Conservation (phyloP, 2,329 filamentous ascomycete genomes). For the Colletotrichum cordylinicola region DNA sequence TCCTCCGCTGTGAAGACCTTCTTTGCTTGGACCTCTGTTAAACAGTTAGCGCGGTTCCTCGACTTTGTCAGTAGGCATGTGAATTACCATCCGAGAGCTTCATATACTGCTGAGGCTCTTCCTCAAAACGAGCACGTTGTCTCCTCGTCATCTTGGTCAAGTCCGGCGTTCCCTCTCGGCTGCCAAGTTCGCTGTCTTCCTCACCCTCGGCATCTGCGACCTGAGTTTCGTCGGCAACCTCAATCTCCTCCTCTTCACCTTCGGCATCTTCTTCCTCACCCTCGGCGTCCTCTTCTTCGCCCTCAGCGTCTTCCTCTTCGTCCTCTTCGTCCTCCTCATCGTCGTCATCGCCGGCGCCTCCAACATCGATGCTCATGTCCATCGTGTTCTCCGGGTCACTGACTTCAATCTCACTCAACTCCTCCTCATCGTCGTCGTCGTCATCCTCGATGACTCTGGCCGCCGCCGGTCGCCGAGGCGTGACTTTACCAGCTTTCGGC, state of each 20-base stretch:
- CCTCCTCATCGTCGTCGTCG: constrained; percentile 24
- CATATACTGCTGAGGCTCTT: constrained; percentile 60
- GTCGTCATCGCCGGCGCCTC: constrained; percentile 31
- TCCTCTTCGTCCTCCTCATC: constrained; percentile 42
- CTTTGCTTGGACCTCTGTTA: constrained; percentile 67
- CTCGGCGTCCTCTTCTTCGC: constrained; percentile 49
- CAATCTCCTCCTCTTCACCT: constrained; percentile 46
- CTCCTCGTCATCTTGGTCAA: constrained; percentile 66
- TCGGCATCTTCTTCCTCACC: constrained; percentile 8
- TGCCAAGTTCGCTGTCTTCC: constrained; percentile 51
- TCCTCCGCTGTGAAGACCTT: constrained; percentile 68
- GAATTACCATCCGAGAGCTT: constrained; percentile 64
- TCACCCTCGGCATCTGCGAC: constrained; percentile 43
- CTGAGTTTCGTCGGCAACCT: constrained; percentile 26
- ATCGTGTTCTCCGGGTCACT: constrained; percentile 30
- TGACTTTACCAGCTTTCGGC: constrained; percentile 19
- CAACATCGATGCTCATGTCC: constrained; percentile 37
- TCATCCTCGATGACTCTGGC: constrained; percentile 25
- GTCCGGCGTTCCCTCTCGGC: constrained; percentile 57
- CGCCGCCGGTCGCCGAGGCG: constrained; percentile 20
- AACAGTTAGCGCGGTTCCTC: constrained; percentile 10
- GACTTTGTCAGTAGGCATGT: background rate
- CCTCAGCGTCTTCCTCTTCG: constrained; percentile 44
- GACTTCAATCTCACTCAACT: constrained; percentile 28
- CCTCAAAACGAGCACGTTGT: constrained; percentile 64